Conservation (phyloP, 2,329 filamentous ascomycete species). For the Conoideocrella luteorostrata region DNA sequence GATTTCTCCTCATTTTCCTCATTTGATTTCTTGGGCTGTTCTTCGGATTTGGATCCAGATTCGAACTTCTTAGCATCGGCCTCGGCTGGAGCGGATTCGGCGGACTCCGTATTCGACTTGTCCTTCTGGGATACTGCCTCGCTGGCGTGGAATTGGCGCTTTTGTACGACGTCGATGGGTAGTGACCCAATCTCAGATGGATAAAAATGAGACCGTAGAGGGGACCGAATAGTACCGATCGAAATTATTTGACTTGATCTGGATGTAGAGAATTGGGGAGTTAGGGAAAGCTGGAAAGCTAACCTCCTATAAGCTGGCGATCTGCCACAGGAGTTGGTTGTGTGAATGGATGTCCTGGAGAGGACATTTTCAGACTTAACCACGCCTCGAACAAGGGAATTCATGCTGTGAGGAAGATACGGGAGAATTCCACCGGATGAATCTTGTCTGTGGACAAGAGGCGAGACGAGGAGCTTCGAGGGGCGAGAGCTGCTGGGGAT, state of each 20-base stretch:
- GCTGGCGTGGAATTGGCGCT: constrained; percentile 27
- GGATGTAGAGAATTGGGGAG: constrained; percentile 19
- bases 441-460: constrained; percentile 19
- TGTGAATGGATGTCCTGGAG: constrained; percentile 33
- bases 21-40: constrained; percentile 36
- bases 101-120: constrained; percentile 24
- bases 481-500: constrained; percentile 20
- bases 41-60: constrained; percentile 27
- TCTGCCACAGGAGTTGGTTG: constrained; percentile 32
- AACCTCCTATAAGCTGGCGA: constrained; percentile 44
- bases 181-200: constrained; percentile 27
- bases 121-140: constrained; percentile 23
- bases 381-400: constrained; percentile 38
- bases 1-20: constrained; percentile 38
- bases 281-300: constrained; percentile 29
- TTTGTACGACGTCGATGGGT: constrained; percentile 23
- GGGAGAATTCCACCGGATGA: constrained; percentile 20
- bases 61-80: constrained; percentile 31
- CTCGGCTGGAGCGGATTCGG: constrained; percentile 14
- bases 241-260: constrained; percentile 19
- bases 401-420: constrained; percentile 33
- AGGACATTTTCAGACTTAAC: constrained; percentile 34
- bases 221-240: constrained; percentile 24
- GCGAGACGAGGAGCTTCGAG: constrained; percentile 16
- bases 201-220: constrained; percentile 40